A percentile compares a stretch with the other conserved stretches of the same genome.
phyloP scores from a whole-genome alignment of 2,329 filamentous ascomycete genomes.

The Thielaviopsis cerberus region DNA sequence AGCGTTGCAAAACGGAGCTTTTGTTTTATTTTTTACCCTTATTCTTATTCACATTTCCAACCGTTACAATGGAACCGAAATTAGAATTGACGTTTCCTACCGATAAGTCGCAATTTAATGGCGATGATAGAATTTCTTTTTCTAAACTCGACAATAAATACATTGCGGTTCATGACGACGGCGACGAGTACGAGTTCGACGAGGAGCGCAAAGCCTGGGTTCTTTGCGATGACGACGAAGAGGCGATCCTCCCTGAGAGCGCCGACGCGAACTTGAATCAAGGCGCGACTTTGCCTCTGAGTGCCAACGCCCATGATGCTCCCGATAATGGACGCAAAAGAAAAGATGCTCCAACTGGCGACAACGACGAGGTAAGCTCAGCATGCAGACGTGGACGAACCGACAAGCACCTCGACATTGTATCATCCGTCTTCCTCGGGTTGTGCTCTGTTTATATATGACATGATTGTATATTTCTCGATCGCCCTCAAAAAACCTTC shows the following conservation, averaged over 20 bases:
- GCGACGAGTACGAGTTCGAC: slow-evolving; percentile 72
- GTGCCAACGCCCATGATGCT: background rate
- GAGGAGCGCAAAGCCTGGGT: slow-evolving; percentile 55
- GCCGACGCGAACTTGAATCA: background rate
- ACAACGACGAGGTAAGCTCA: slow-evolving; percentile 26
- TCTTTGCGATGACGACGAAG: slow-evolving; percentile 30
- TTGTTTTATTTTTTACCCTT: background rate
- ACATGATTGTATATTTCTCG: background rate
- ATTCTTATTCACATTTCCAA: background rate
- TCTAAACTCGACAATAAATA: slow-evolving; percentile 69
- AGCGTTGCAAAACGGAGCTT: background rate
- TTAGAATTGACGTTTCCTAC: slow-evolving; percentile 28
- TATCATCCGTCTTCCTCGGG: background rate
- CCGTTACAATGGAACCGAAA: slow-evolving; percentile 2
- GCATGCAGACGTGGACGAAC: slow-evolving; percentile 9
- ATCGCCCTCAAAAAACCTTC: background rate
- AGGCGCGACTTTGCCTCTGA: background rate
- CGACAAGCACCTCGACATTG: background rate
- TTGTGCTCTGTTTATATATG: background rate
- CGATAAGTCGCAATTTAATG: slow-evolving; percentile 49
- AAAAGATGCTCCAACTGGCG: slow-evolving; percentile 21
- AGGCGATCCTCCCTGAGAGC: slow-evolving; percentile 13
- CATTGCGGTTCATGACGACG: slow-evolving; percentile 68
- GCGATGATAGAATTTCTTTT: slow-evolving; percentile 69
- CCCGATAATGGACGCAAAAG: slow-evolving; percentile 20